Evolutionary conservation across 1,284 basidiomycete genomes (phyloP).

Genomic region (Sutorius eximius): DNA sequence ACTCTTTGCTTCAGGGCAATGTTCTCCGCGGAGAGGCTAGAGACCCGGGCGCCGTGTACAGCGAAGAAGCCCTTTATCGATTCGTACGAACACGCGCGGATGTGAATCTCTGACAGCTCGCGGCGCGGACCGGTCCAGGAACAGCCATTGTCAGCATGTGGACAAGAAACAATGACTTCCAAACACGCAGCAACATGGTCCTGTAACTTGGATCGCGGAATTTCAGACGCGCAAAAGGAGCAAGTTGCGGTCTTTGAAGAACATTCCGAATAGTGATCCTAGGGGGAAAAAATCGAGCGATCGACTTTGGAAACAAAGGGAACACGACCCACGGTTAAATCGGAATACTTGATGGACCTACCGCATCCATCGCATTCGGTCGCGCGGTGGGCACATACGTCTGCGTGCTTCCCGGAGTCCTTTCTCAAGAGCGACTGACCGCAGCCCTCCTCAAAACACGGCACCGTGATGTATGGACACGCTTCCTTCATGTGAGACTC

Average conservation of each 20-base stretch:
- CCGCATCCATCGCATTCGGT: conserved; percentile 41
- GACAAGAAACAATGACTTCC: conserved; percentile 44
- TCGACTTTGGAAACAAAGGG: neutral
- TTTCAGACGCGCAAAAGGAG: conserved; percentile 39
- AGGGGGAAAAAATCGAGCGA: conserved; percentile 1
- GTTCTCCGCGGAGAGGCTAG: conserved; percentile 58
- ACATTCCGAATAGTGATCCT: conserved; percentile 44
- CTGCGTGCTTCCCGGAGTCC: conserved; percentile 41
- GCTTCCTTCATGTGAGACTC: conserved; percentile 59
- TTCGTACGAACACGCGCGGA: conserved; percentile 58
- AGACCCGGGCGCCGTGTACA: conserved; percentile 45
- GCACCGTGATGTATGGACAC: conserved; percentile 59
- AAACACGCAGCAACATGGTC: conserved; percentile 43
- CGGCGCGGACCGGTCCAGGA: conserved; percentile 49
- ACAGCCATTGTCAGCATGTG: conserved; percentile 56
- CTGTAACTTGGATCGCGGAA: conserved; percentile 36
- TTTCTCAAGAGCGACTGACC: conserved; percentile 44
- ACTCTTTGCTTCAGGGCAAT: conserved; percentile 53
- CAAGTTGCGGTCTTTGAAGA: conserved; percentile 39
- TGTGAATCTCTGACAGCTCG: conserved; percentile 43
- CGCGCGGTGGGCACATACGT: conserved; percentile 37
- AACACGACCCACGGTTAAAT: conserved; percentile 38
- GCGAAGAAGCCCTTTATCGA: conserved; percentile 60
- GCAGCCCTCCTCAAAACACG: conserved; percentile 53
- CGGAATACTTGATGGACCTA: conserved; percentile 31